These are phyloP conservation scores for Nakazawaea ishiwadae DNA, from an alignment of 805 yeast species.

Conservation along the genomic window DNA sequence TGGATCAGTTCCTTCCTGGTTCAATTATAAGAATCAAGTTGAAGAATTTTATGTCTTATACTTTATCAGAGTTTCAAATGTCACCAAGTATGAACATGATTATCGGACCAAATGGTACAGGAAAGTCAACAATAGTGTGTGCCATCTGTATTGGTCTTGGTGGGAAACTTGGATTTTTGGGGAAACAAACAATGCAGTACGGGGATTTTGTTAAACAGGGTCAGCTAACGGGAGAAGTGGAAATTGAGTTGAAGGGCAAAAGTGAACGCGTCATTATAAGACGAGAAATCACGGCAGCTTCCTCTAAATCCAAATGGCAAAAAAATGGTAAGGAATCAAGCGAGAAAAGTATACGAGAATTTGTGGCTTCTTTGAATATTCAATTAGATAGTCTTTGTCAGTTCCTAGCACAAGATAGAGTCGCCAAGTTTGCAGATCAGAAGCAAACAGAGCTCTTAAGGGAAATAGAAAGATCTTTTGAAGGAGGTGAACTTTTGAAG, in stretches of 20 bases:
- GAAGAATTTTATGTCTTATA: slow-evolving; percentile 64
- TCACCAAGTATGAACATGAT: slow-evolving; percentile 87
- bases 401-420: slow-evolving; percentile 92
- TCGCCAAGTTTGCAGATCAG: slow-evolving; percentile 83
- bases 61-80: slow-evolving; percentile 63
- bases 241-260: slow-evolving; percentile 38
- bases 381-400: slow-evolving; percentile 92
- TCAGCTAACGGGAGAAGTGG: slow-evolving; percentile 37
- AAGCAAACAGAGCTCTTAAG: slow-evolving; percentile 67
- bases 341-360: slow-evolving; percentile 41
- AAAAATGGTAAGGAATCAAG: slow-evolving; percentile 35
- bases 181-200: slow-evolving; percentile 56
- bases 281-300: slow-evolving; percentile 38
- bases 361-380: slow-evolving; percentile 53
- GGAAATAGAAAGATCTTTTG: slow-evolving; percentile 81
- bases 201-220: slow-evolving; percentile 75
- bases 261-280: slow-evolving; percentile 32
- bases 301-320: slow-evolving; percentile 47
- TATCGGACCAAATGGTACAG: slow-evolving; percentile 96
- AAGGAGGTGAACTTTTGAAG: slow-evolving; percentile 48
- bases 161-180: slow-evolving; percentile 71
- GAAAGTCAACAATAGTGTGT: slow-evolving; percentile 89
- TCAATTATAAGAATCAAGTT: slow-evolving; percentile 47
- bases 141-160: slow-evolving; percentile 88
- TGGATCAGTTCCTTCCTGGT: slow-evolving; percentile 36